Base-by-base conservation (phyloP, 2,329 filamentous ascomycete genomes). In the Talaromyces sp. region DNA sequence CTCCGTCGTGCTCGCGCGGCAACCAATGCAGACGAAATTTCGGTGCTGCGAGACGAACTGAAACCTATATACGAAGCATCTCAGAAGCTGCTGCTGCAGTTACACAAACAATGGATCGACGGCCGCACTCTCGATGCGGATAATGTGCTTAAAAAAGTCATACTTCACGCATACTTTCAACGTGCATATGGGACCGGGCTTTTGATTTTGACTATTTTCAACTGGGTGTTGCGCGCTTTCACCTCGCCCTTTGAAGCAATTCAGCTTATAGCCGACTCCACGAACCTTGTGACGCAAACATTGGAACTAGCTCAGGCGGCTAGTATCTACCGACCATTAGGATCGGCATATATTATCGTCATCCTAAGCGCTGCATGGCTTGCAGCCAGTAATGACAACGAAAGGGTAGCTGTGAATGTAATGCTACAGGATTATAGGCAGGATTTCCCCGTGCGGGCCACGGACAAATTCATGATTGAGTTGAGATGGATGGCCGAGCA, bases 141-240 rank as follows among this genome's bases (percentile, higher is more conserved):
- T 50, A 65, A 9, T 62, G 66, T 22, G 31, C 68, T 19, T 7
- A 47, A 24, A 35, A 60, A 16, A 0, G 50, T 37, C 13, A 64
- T 69, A n/a, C 37, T 74, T 10, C 70, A 72, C 58, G 72, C 74
- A 3, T 72, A 76, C 62, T 71, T 71, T 61, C 71, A 76, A 24
- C 75, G 77, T 22, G 70, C 71, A 14, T 76, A 78, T 65, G 72
- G 70, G 2, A 64, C 79, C 8, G 74, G 68, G 1, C 65, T 79
- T 1, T 68, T 71, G 7, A 70, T 77, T 14, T 70, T 69, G 0
- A 67, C 75, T 0, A 68, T 76, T 33, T 71, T 78, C 63, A 75
- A 76, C 66, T 74, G 74, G 65, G 64, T 78, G 48, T 66, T 77
- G 24, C 58, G 70, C 62, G 69, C 73, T 45, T 22, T 80, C 58